These are phyloP conservation scores for Artomyces pyxidatus DNA, from an alignment of 768 basidiomycete genomes.

Conservation along the genomic window DNA sequence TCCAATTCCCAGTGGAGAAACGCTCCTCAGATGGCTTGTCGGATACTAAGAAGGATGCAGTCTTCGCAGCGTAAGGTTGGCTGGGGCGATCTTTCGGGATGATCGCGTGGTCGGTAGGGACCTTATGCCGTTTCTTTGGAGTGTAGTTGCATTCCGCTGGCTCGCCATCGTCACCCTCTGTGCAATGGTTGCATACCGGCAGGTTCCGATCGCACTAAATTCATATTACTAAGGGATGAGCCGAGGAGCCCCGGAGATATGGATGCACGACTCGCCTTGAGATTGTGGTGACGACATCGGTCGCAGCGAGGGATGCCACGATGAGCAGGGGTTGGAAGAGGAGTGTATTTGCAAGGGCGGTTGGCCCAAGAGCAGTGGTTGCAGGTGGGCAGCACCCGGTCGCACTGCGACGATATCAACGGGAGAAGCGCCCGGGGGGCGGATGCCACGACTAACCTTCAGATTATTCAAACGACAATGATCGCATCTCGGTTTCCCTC, in stretches of 20 bases:
- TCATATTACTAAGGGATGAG: neutral
- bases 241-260: conserved; percentile 6
- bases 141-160: conserved; percentile 64
- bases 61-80: conserved; percentile 36
- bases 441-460: conserved; percentile 39
- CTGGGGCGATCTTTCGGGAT: conserved; percentile 29
- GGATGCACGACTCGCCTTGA: conserved; percentile 41
- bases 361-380: conserved; percentile 64
- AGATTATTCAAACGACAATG: conserved; percentile 65
- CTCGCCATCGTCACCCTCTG: conserved; percentile 40
- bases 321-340: conserved; percentile 67
- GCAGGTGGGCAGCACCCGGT: conserved; percentile 60
- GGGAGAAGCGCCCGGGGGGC: conserved; percentile 6
- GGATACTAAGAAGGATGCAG: conserved; percentile 40
- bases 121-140: conserved; percentile 59
- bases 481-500: conserved; percentile 70
- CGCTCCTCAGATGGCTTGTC: conserved; percentile 30
- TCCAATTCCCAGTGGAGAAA: conserved; percentile 16
- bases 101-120: conserved; percentile 33
- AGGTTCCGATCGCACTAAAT: conserved; percentile 63
- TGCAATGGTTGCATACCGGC: conserved; percentile 63
- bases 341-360: conserved; percentile 63
- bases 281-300: conserved; percentile 56
- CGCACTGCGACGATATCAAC: conserved; percentile 39
- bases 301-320: conserved; percentile 70